These are phyloP conservation scores for Mercurialis annua DNA, from an alignment of 345 rosid species.

Conservation along the genomic window DNA sequence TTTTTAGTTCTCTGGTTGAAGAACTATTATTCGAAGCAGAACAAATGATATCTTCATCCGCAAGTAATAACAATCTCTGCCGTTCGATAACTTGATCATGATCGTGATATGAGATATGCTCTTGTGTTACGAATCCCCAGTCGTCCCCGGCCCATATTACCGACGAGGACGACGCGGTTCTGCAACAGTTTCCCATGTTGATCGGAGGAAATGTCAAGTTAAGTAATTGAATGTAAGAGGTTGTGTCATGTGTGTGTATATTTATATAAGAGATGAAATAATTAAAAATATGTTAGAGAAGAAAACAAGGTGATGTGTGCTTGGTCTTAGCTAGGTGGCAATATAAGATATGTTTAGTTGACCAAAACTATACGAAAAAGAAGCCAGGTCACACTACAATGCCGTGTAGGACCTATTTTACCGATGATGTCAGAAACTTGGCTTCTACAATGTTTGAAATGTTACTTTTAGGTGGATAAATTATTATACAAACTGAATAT, in stretches of 20 bases:
- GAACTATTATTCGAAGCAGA: conserved; percentile 20
- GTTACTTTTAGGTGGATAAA: too few relatives aligned
- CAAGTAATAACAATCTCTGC: conserved; percentile 23
- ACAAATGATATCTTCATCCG: neutral
- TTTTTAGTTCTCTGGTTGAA: conserved; percentile 48
- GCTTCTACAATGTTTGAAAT: conserved; percentile 12
- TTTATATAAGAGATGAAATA: conserved; percentile 8
- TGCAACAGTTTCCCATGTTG: conserved; percentile 48
- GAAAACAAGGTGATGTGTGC: neutral
- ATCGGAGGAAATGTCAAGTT: neutral
- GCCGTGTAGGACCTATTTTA: neutral
- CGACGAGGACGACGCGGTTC: conserved; percentile 12
- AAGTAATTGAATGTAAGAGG: conserved; percentile 19
- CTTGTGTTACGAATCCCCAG: conserved; percentile 23
- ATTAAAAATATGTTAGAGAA: neutral
- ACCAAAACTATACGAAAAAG: neutral
- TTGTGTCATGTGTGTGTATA: too few relatives aligned
- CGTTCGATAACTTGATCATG: conserved; percentile 9
- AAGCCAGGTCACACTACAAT: neutral
- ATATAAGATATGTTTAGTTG: conserved; percentile 14
- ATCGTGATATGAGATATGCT: neutral
- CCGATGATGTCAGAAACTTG: neutral
- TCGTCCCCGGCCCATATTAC: conserved; percentile 38
- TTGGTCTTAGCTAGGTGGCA: conserved; percentile 7
- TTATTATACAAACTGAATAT: too few relatives aligned